A percentile compares a stretch with the other conserved stretches of the same genome.
phyloP scores from a whole-genome alignment of 2,329 filamentous ascomycete genomes.

The Lachnum nothofagi region DNA sequence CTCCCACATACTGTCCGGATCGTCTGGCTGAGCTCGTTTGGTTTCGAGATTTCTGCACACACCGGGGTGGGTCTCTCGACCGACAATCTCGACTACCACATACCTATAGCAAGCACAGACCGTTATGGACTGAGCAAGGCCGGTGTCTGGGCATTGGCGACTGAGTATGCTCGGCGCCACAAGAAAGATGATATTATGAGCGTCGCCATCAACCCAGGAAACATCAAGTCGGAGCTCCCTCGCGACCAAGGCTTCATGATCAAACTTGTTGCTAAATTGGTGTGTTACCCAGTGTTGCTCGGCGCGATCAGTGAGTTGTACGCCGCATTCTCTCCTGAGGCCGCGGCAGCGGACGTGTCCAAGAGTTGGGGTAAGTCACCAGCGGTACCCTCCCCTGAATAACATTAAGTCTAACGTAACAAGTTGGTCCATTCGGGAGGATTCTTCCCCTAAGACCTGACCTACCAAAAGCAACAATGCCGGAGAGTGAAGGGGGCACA shows the following conservation, averaged over 20 bases:
- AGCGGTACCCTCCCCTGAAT: no score
- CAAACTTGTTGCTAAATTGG: not conserved
- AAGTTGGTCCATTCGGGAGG: no score
- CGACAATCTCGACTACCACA: constrained; percentile 17
- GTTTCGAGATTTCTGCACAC: constrained; percentile 11
- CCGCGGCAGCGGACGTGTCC: constrained; percentile 13
- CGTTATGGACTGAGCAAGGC: constrained; percentile 18
- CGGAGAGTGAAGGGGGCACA: constrained; percentile 33
- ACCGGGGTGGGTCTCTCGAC: constrained; percentile 9
- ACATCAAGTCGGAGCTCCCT: constrained; percentile 10
- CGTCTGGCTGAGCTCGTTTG: constrained; percentile 31
- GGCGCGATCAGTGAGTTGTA: constrained; percentile 19
- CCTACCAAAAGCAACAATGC: constrained; percentile 28
- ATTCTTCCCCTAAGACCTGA: constrained; percentile 30
- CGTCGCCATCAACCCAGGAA: constrained; percentile 19
- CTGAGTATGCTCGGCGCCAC: constrained; percentile 16
- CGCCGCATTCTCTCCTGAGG: constrained; percentile 15
- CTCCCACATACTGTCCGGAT: constrained; percentile 27
- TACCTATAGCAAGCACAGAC: not conserved
- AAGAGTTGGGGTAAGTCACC: constrained; percentile 15
- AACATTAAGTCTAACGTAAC: no score
- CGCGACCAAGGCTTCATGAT: not conserved
- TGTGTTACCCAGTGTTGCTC: constrained; percentile 10
- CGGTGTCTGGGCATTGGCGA: constrained; percentile 12
- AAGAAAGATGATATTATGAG: constrained; percentile 17